Evolutionary conservation across 441 rosid species (phyloP).

Genomic region (Pelargonium hybrid): DNA sequence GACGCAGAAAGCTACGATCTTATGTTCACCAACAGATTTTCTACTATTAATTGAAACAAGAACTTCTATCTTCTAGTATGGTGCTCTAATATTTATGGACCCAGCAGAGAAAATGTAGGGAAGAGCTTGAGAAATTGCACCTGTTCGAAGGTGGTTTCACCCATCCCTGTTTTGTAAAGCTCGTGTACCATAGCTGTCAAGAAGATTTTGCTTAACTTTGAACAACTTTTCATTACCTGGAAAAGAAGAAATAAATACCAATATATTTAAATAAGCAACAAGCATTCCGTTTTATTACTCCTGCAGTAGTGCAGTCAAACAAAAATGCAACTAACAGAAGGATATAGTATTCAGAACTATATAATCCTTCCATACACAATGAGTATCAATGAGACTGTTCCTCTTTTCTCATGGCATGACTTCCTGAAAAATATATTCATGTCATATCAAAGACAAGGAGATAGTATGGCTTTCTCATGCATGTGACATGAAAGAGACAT

Average conservation of each 20-base stretch:
- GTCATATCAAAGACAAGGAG: neutral
- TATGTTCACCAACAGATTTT: neutral
- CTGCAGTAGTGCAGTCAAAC: too few species aligned
- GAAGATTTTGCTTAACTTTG: constrained; percentile 68
- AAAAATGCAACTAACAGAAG: too few species aligned
- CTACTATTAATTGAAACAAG: neutral
- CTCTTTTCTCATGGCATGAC: neutral
- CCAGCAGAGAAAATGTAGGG: constrained; percentile 2
- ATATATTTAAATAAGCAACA: neutral
- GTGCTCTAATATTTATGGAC: neutral
- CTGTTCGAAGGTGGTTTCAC: constrained; percentile 80
- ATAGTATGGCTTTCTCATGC: neutral
- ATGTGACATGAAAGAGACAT: too few species aligned
- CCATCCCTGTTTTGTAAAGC: constrained; percentile 89
- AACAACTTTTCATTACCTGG: constrained; percentile 67
- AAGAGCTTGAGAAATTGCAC: constrained; percentile 23
- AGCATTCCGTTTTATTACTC: neutral
- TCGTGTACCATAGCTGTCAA: constrained; percentile 89
- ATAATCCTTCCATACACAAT: neutral
- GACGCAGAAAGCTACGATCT: neutral
- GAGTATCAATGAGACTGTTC: neutral
- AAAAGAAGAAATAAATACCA: constrained; percentile 3
- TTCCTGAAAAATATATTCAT: neutral
- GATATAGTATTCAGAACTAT: neutral
- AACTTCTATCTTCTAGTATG: neutral